A percentile compares a stretch with the other conserved stretches of the same genome.
phyloP scores from a whole-genome alignment of 2,329 filamentous ascomycete species.

The Fusarium fracticaudum region DNA sequence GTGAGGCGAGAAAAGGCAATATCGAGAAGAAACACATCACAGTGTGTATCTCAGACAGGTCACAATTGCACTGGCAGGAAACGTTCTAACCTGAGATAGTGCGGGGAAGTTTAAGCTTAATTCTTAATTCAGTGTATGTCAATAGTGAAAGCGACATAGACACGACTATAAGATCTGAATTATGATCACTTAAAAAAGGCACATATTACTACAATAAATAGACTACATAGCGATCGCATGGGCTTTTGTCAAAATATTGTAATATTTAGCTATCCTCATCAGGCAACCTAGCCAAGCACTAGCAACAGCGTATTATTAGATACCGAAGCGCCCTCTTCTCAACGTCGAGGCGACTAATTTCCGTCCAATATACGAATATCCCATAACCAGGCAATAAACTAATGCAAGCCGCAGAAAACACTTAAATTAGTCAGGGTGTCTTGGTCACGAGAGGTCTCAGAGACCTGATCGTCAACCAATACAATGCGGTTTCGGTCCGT shows the following conservation, averaged over 20 bases:
- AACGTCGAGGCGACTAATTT: background rate
- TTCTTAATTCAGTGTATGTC: background rate
- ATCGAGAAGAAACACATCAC: background rate
- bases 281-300: background rate
- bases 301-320: background rate
- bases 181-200: background rate
- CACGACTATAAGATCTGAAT: background rate
- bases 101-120: background rate
- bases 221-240: background rate
- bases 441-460: slow-evolving; percentile 4
- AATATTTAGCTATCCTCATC: too few relatives aligned
- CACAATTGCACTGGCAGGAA: background rate
- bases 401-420: background rate
- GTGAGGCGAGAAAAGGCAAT: background rate
- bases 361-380: slow-evolving; percentile 11
- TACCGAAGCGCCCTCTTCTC: background rate
- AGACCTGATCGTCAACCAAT: background rate
- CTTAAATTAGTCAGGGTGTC: background rate
- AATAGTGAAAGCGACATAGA: background rate
- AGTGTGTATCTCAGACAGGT: background rate
- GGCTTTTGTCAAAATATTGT: background rate
- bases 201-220: background rate
- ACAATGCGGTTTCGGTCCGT: slow-evolving; percentile 24
- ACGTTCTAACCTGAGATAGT: background rate
- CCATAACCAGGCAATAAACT: background rate